phyloP scores from a whole-genome alignment of 805 yeast species.

The Jamesozyma rosinii region DNA sequence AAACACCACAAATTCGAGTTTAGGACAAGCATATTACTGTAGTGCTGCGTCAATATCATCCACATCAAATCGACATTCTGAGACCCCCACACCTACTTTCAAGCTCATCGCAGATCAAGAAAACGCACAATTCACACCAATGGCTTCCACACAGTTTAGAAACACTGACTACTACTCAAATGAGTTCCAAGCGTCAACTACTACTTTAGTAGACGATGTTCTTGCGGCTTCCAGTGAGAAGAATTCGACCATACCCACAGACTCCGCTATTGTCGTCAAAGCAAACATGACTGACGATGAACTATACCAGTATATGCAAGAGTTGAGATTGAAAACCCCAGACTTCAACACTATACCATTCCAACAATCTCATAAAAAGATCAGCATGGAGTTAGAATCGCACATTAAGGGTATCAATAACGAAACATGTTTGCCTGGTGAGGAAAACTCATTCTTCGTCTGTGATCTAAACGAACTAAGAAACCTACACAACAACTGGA shows the following conservation, averaged over 20 bases:
- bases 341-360: constrained; percentile 20
- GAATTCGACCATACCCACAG: background rate
- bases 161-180: background rate
- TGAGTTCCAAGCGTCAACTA: constrained; percentile 2
- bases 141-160: background rate
- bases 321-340: constrained; percentile 4
- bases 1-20: too few species aligned
- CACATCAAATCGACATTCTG: too few species aligned
- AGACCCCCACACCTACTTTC: too few species aligned
- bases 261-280: background rate
- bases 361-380: constrained; percentile 25
- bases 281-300: constrained; percentile 3
- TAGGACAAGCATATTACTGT: too few species aligned
- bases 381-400: constrained; percentile 34
- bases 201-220: constrained; percentile 9
- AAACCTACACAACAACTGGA: constrained; percentile 59
- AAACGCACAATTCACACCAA: too few species aligned
- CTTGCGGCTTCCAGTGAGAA: background rate
- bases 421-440: constrained; percentile 59
- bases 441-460: constrained; percentile 79
- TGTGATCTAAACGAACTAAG: constrained; percentile 72
- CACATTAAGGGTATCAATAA: constrained; percentile 41
- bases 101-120: too few species aligned
- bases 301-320: constrained; percentile 2
- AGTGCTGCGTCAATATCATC: too few species aligned